phyloP scores from a whole-genome alignment of 495 filamentous ascomycete species.

The Xylaria telfairii region DNA sequence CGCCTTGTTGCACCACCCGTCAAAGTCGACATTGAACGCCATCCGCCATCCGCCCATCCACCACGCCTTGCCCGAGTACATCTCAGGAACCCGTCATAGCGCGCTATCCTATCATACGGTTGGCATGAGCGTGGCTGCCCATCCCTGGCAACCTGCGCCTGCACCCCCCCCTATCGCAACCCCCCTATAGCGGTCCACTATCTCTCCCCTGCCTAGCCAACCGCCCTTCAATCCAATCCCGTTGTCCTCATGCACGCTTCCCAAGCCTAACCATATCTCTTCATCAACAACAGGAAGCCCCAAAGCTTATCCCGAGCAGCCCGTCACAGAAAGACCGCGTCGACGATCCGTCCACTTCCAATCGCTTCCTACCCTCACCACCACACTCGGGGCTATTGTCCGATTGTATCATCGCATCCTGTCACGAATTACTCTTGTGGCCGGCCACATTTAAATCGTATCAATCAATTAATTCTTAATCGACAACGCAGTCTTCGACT shows the following conservation, averaged over 20 bases:
- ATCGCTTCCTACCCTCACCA: neutral
- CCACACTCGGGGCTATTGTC: neutral
- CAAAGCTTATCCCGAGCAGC: neutral
- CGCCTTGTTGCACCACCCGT: neutral
- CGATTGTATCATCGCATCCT: slow-evolving; percentile 21
- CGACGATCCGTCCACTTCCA: neutral
- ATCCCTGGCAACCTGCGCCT: neutral
- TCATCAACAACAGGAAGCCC: neutral
- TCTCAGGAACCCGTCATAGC: neutral
- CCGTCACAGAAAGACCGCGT: neutral
- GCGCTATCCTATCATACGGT: neutral
- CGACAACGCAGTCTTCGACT: neutral
- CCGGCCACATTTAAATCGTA: slow-evolving; percentile 38
- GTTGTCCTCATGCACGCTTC: neutral
- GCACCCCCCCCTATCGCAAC: neutral
- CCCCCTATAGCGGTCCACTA: neutral
- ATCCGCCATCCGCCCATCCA: slow-evolving; percentile 7
- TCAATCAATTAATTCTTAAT: slow-evolving; percentile 42
- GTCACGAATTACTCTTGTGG: slow-evolving; percentile 40
- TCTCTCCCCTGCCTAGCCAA: neutral
- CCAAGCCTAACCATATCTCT: neutral
- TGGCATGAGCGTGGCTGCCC: slow-evolving; percentile 9
- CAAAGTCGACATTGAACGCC: neutral
- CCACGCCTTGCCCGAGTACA: neutral
- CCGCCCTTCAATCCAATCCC: slow-evolving; percentile 1